Percentiles rank a stretch among this genome's conserved stretches.
Conservation (phyloP, 2,329 filamentous ascomycete genomes). For the Curvularia sp. region DNA sequence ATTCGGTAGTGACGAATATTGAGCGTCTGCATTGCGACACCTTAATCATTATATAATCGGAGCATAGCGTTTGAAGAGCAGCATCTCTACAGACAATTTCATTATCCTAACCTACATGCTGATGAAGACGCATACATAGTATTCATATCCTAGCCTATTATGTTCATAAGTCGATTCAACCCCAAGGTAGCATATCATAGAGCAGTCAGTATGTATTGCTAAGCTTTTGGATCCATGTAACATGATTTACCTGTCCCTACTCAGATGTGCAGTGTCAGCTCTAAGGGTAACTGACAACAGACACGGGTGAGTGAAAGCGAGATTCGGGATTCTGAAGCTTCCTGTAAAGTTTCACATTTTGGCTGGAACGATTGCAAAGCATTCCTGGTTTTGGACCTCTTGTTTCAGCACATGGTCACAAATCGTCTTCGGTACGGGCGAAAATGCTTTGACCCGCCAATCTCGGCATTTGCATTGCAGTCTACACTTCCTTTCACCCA, state of each 20-base stretch:
- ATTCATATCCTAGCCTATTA: no score
- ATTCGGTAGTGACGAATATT: background rate
- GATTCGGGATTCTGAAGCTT: no score
- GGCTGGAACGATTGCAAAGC: background rate
- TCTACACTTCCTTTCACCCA: background rate
- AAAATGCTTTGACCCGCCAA: no score
- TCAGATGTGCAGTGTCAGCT: background rate
- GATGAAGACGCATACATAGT: no score
- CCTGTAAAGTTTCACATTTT: background rate
- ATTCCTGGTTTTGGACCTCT: background rate
- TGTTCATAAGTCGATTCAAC: no score
- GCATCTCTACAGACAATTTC: no score
- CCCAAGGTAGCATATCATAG: no score
- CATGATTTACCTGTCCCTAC: background rate
- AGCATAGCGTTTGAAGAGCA: no score
- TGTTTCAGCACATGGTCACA: background rate
- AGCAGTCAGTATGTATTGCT: background rate
- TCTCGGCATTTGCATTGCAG: background rate
- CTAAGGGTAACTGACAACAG: background rate
- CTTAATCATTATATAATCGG: no score
- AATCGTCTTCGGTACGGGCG: background rate
- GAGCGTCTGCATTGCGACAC: background rate
- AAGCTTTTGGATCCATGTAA: background rate
- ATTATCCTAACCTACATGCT: no score
- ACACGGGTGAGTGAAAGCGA: background rate